Conservation (phyloP, 805 yeast genomes). For the Metschnikowia kofuensis region DNA sequence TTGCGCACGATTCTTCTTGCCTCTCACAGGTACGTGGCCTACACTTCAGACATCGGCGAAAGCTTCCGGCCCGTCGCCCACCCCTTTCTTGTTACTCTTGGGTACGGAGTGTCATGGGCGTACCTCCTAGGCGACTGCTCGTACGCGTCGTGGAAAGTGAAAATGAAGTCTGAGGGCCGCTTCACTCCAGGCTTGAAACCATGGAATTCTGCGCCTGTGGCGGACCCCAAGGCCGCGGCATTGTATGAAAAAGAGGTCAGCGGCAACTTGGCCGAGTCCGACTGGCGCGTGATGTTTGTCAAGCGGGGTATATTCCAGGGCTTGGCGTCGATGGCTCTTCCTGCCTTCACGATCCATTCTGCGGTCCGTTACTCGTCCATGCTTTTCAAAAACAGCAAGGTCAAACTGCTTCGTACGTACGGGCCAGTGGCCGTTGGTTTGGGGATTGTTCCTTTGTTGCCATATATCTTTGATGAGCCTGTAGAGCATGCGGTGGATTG, state of each 20-base stretch:
- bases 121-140: conserved; percentile 74
- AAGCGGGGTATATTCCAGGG: conserved; percentile 80
- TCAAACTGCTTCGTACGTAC: conserved; percentile 49
- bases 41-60: conserved; percentile 84
- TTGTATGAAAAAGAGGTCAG: conserved; percentile 22
- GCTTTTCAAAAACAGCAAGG: conserved; percentile 54
- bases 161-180: conserved; percentile 61
- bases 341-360: conserved; percentile 81
- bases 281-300: conserved; percentile 63
- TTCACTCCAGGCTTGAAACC: conserved; percentile 60
- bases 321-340: conserved; percentile 82
- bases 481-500: conserved; percentile 68
- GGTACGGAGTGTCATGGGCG: conserved; percentile 75
- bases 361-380: conserved; percentile 67
- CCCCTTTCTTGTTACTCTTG: conserved; percentile 58
- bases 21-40: conserved; percentile 79
- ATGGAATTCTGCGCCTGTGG: conserved; percentile 51
- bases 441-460: conserved; percentile 72
- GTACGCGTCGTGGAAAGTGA: conserved; percentile 70
- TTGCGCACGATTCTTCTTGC: conserved; percentile 67
- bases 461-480: conserved; percentile 79
- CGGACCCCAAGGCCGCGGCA: conserved; percentile 36
- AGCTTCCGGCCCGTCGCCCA: conserved; percentile 81
- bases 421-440: conserved; percentile 82
- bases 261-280: conserved; percentile 43